Evolutionary conservation across 2,329 filamentous ascomycete species (phyloP), one percentile per base, ranked within the genome.

Genomic region (Alternaria angustiovoidea): DNA sequence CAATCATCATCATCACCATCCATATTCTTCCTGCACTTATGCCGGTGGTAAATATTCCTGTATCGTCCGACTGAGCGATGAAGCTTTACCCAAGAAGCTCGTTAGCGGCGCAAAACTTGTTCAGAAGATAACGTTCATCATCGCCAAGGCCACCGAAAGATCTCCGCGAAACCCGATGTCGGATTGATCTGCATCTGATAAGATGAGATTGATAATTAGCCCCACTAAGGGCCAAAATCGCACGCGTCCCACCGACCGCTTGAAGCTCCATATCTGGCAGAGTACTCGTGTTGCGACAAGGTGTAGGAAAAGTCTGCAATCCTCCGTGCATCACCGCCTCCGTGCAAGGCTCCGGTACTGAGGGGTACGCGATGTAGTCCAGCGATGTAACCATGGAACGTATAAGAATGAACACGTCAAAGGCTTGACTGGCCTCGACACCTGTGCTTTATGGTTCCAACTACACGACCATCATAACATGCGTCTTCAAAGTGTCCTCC

Each of bases 171-270:
- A 42, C 26, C 51, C 38, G 51, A 43, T 53, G 26, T 43, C 26
- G 38, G n/a, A 53, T 44, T 8, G 44, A 54, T 54, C 41, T 46
- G 22, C 51, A 54, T 43, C 28, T 44, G 51, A 54, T 54, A 54
- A 46, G 51, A 54, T 54, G 30, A 54, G 26, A 54, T 46, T 46
- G 41, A 38, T 46, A 20, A 46, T 16, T 20, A 16, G 30, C 41
- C 16, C 51, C 41, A 54, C 41, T 22, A 28, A 8, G 4, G 36
- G 22, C 30, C 30, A 39, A 44, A 44, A 54, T 54, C 20, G 51
- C 51, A 18, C 14, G 22, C 16, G 28, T 44, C 16, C 8, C 26
- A 54, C 18, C 14, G 14, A 46, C 41, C 16, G 30, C 51, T 34
- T 54, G 18, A 46, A 41, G n/a, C 32, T 46, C 30, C 34, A 38